Percentiles rank a stretch among this genome's conserved stretches.
Conservation (phyloP, 352 stramenopile species). For the Phytophthora podocarpi region DNA sequence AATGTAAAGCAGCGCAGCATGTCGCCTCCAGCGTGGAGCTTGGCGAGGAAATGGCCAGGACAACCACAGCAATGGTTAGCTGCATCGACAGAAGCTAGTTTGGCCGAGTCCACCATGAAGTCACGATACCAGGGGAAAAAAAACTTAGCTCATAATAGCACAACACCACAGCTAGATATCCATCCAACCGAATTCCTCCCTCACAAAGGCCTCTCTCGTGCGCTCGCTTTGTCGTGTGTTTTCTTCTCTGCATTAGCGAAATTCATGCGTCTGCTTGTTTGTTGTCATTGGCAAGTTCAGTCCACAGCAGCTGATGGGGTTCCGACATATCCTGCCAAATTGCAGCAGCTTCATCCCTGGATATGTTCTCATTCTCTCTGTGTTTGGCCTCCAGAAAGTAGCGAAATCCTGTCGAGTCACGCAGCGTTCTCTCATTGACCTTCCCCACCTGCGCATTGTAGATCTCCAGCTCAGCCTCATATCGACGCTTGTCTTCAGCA, state of each 20-base stretch:
- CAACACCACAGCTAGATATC: too few relatives aligned
- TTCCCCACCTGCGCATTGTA: constrained; percentile 26
- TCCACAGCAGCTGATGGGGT: constrained; percentile 43
- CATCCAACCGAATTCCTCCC: neutral
- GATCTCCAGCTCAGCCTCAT: constrained; percentile 40
- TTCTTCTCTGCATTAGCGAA: neutral
- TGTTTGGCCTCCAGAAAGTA: constrained; percentile 43
- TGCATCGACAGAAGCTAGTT: neutral
- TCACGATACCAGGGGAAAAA: too few relatives aligned
- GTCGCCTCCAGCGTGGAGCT: neutral
- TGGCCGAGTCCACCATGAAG: neutral
- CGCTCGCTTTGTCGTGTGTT: neutral
- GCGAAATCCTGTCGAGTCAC: constrained; percentile 37
- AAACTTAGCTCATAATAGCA: neutral
- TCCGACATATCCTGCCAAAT: constrained; percentile 45
- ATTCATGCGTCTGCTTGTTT: too few relatives aligned
- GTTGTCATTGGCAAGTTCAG: constrained; percentile 37
- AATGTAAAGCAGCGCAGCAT: neutral
- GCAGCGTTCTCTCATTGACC: constrained; percentile 10
- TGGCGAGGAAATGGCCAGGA: neutral
- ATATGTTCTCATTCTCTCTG: constrained; percentile 32
- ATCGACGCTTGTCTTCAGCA: constrained; percentile 54
- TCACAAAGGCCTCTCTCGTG: neutral
- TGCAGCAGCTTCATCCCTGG: constrained; percentile 32
- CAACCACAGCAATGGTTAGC: neutral